Evolutionary conservation across 805 yeast species (phyloP), one percentile per base, ranked within the genome.

Genomic region (Wickerhamiella nectarea): DNA sequence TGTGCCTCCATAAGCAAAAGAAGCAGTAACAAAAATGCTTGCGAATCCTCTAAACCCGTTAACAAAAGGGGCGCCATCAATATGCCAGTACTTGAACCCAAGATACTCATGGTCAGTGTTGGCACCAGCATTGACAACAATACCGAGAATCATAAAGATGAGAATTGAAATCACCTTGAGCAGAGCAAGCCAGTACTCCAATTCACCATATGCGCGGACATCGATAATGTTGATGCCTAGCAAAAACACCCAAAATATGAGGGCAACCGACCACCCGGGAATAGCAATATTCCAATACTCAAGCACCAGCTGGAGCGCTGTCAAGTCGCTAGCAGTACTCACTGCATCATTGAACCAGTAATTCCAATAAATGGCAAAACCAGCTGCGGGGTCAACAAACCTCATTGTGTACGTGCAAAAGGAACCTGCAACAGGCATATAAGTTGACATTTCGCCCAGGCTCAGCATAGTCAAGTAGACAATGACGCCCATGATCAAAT

Each of bases 141-240:
- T 68, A 44, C 78, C 69, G 41, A 75, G 56, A 48, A 76, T 72
- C 44, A 75, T 63, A 56, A 75, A 77, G 17, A 85, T 84, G 18
- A 75, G 55, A 54, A 81, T 71, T 28, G 81, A 71, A 41, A 79
- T 48, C 26, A 81, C 74, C 58, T 80, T 81, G 59, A 80, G 65
- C 14, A 71, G 54, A 0, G 81, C 75, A 51, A 76, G 69, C 78
- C 79, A 80, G 58, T 75, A 81, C 53, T 76, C 84, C n/a, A 74
- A 64, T 44, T 76, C 71, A 44, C 78, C 71, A 46, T 75, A 61
- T 21, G 72, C 70, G 47, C 60, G 61, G n/a, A 72, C 78, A 41
- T 71, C 73, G 46, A 72, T 63, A 34, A 71, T 61, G 54, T 74
- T 73, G 41, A 57, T 53, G 6, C 56, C 53, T 18, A 74, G 55